A percentile compares a stretch with the other conserved stretches of the same genome.
Evolutionary conservation across 164 flowering plant species (phyloP).

Genomic region (Magnolia changhungtana): DNA sequence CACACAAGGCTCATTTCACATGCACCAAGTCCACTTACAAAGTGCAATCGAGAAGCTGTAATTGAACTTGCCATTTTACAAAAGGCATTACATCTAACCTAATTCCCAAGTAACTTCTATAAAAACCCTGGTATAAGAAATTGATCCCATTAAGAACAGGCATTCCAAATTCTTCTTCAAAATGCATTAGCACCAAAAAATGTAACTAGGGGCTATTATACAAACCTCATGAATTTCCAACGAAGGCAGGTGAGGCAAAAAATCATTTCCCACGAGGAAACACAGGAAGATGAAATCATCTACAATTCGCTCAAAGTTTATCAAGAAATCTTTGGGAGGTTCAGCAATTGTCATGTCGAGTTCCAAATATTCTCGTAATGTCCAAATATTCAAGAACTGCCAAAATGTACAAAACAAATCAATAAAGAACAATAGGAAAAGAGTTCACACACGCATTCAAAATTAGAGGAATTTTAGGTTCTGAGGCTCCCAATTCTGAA

Average conservation of each 20-base stretch:
- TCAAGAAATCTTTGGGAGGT: constrained; percentile 18
- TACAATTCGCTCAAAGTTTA: constrained; percentile 39
- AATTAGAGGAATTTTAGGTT: too few species aligned
- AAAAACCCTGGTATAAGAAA: too few species aligned
- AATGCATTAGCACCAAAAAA: background rate
- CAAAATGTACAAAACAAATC: background rate
- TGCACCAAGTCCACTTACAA: too few species aligned
- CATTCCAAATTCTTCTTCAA: background rate
- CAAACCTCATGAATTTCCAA: constrained; percentile 53
- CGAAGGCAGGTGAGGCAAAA: constrained; percentile 53
- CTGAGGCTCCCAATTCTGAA: too few species aligned
- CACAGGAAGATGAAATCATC: constrained; percentile 62
- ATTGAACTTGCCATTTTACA: too few species aligned
- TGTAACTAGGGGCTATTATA: background rate
- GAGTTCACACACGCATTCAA: too few species aligned
- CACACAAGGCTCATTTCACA: too few species aligned
- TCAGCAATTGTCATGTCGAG: constrained; percentile 34
- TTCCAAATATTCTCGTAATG: constrained; percentile 47
- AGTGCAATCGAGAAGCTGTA: too few species aligned
- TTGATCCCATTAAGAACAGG: background rate
- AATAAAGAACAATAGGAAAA: background rate
- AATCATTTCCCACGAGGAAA: constrained; percentile 57
- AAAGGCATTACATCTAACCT: too few species aligned
- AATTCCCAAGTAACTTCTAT: too few species aligned
- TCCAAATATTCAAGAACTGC: constrained; percentile 55